Evolutionary conservation across 345 rosid species (phyloP).

Genomic region (Eucalyptus cloeziana): DNA sequence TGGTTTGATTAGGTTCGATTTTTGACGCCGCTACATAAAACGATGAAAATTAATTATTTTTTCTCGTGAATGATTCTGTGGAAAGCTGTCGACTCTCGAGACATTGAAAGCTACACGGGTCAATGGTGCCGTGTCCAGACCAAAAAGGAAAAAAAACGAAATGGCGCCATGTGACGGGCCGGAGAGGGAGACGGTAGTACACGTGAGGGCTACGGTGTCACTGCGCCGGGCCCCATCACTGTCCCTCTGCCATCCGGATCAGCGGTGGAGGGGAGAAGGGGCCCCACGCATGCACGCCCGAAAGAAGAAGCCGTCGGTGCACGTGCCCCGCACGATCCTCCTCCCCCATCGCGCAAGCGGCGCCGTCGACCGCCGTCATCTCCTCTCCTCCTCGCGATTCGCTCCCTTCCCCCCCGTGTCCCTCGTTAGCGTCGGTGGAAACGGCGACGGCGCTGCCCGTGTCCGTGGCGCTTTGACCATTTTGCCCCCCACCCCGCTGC

Average conservation of each 20-base stretch:
- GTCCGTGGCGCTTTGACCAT: background rate
- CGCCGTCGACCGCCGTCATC: background rate
- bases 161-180: background rate
- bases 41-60: background rate
- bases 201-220: background rate
- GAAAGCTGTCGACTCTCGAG: background rate
- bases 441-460: background rate
- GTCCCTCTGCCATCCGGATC: background rate
- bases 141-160: no score
- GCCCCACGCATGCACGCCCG: background rate
- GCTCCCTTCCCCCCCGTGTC: background rate
- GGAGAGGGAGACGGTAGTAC: background rate
- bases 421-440: background rate
- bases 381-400: background rate
- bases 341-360: background rate
- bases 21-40: accelerated
- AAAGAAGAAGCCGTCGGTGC: background rate
- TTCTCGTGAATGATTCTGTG: background rate
- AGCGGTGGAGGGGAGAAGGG: background rate
- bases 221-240: background rate
- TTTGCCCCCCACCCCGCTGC: background rate
- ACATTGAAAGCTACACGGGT: background rate
- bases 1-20: no score
- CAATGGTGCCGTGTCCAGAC: background rate
- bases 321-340: background rate